Evolutionary conservation across 192 early-diverging fungal species (phyloP).

Genomic region (Backusella luteola): DNA sequence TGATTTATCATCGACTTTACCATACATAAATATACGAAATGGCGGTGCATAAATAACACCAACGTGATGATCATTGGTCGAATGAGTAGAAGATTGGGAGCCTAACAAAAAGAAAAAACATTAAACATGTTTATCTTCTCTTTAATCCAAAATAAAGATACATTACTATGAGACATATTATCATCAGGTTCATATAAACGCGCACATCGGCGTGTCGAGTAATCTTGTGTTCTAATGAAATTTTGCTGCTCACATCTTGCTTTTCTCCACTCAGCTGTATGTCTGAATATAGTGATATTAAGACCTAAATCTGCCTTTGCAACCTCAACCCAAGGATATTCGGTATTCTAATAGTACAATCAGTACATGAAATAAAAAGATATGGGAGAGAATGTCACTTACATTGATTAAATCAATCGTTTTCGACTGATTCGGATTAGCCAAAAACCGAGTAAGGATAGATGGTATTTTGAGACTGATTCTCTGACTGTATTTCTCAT

Average conservation of each 20-base stretch:
- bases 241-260: conserved; percentile 51
- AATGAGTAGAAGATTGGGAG: conserved; percentile 21
- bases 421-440: conserved; percentile 30
- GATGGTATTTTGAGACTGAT: conserved; percentile 58
- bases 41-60: conserved; percentile 54
- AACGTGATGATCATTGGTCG: conserved; percentile 39
- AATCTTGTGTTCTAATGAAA: conserved; percentile 62
- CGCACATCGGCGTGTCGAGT: conserved; percentile 55
- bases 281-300: conserved; percentile 54
- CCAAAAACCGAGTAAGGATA: conserved; percentile 51
- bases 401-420: background rate
- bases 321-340: conserved; percentile 65
- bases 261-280: conserved; percentile 51
- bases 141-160: background rate
- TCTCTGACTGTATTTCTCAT: conserved; percentile 51
- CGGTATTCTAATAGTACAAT: conserved; percentile 10
- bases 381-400: background rate
- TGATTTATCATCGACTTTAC: conserved; percentile 19
- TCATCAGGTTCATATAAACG: conserved; percentile 53
- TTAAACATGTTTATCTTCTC: background rate
- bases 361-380: background rate
- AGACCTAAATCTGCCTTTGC: conserved; percentile 56
- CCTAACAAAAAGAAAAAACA: background rate
- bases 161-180: conserved; percentile 9
- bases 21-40: conserved; percentile 40